Percentiles rank a stretch among this genome's conserved stretches.
phyloP scores from a whole-genome alignment of 176 grass and related monocot species.

The Aegilops tauschii region DNA sequence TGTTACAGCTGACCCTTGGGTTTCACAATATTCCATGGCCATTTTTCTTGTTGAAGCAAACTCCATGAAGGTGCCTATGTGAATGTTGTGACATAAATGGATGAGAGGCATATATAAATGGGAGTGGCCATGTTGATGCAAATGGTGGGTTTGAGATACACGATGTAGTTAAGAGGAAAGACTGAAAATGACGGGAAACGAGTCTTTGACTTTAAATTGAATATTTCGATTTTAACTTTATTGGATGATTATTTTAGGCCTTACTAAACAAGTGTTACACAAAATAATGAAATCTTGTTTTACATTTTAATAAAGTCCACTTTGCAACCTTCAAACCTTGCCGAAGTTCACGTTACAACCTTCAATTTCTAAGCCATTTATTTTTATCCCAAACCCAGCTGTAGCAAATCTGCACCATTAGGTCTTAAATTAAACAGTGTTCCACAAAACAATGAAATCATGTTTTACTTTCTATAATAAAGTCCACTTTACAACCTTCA shows the following conservation, averaged over 20 bases:
- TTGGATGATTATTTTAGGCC: neutral
- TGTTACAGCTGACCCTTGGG: neutral
- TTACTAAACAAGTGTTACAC: neutral
- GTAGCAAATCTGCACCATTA: neutral
- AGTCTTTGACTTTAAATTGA: neutral
- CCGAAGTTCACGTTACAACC: neutral
- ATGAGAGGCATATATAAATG: neutral
- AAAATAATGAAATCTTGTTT: neutral
- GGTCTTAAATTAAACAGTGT: neutral
- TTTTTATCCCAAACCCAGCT: neutral
- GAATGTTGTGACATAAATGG: neutral
- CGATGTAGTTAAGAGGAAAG: neutral
- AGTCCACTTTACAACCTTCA: neutral
- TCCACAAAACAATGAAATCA: neutral
- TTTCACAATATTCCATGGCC: neutral
- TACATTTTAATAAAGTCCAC: neutral
- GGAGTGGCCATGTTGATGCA: neutral
- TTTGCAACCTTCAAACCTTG: neutral
- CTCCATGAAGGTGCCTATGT: neutral
- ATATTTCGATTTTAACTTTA: neutral
- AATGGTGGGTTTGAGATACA: neutral
- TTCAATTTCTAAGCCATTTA: neutral
- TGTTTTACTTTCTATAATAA: neutral
- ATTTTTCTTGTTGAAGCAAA: neutral
- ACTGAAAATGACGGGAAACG: neutral